Base-by-base conservation (phyloP, 2,329 filamentous ascomycete genomes). In the Rutstroemia sp. region DNA sequence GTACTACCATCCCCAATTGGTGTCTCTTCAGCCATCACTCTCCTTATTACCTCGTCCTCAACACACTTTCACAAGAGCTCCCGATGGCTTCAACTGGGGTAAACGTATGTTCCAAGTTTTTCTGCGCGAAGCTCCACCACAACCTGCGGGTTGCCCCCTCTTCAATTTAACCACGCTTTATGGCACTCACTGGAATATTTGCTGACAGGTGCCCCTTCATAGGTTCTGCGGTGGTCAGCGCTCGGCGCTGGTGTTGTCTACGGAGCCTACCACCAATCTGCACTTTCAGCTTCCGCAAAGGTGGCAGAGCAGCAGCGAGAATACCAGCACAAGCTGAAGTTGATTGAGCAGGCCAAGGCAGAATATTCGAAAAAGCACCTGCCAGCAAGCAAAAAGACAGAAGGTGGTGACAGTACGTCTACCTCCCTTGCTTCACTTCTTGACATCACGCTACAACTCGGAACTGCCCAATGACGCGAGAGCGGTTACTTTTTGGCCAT, bases 181-280 rank as follows among this genome's bases (percentile, higher is more conserved):
- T 45, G 12, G 8, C n/a, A 45, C 21, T 23, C 12, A 9, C 2
- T 45, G 42, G 42, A 34, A 27, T 55, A 14, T 44, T 10, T 56
- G 42, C 44, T 50, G 54, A 54, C 10, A 2, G 14, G 17, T 44
- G 10, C 36, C 39, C 45, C 39, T 19, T 10, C 62, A 21, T 74
- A 99, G 94, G 92, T 99, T 75, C 83, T 97, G 75, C 92, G 94
- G 77, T 99, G 92, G 82, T 92, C 91, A 71, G 92, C 92, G 72
- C 88, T 99, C 65, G 88, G 86, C 70, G 80, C 90, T 70, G 94
- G 94, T 73, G 78, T 97, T 72, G 86, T 96, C 77, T 99, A 99
- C 79, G 94, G 94, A 73, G 84, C 96, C 79, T 89, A 86, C 75
- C 92, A 96, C 79, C 94, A 99, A 79, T 80, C 87, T 70, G 82